Conservation (phyloP, 257 asterid species). For the Salvia miltiorrhiza region DNA sequence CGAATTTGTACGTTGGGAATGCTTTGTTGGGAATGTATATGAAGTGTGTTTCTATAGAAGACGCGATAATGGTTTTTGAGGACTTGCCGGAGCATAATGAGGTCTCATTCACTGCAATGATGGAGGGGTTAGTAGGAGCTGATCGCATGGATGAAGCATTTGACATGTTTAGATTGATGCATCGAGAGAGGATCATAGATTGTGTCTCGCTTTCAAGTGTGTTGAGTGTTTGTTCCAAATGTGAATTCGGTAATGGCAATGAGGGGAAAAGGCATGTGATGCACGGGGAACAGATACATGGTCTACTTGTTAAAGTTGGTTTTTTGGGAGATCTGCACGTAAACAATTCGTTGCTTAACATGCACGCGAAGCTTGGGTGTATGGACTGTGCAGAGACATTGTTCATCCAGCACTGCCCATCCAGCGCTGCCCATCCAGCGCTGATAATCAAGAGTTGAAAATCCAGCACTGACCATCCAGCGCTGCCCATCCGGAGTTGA, state of each 20-base stretch:
- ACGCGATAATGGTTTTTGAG: constrained; percentile 44
- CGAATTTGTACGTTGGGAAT: constrained; percentile 59
- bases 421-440: too few species aligned
- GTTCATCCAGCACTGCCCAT: constrained; percentile 43
- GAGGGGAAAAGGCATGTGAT: constrained; percentile 19
- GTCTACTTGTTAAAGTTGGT: constrained; percentile 53
- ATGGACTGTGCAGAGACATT: constrained; percentile 62
- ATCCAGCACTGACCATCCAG: too few species aligned
- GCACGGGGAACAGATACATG: constrained; percentile 57
- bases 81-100: constrained; percentile 60
- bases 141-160: constrained; percentile 56
- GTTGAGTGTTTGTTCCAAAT: constrained; percentile 52
- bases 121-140: constrained; percentile 61
- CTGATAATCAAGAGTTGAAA: too few species aligned
- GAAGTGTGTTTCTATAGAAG: constrained; percentile 45
- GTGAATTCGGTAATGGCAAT: constrained; percentile 26
- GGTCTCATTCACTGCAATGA: constrained; percentile 70
- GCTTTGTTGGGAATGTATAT: constrained; percentile 71
- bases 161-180: constrained; percentile 59
- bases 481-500: too few species aligned
- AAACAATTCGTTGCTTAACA: constrained; percentile 64
- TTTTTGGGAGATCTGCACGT: constrained; percentile 46
- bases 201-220: constrained; percentile 56
- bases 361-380: constrained; percentile 53
- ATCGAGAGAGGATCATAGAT: constrained; percentile 42